Conservation (phyloP, 139 green algal species). For the Tetraselmis striata region DNA sequence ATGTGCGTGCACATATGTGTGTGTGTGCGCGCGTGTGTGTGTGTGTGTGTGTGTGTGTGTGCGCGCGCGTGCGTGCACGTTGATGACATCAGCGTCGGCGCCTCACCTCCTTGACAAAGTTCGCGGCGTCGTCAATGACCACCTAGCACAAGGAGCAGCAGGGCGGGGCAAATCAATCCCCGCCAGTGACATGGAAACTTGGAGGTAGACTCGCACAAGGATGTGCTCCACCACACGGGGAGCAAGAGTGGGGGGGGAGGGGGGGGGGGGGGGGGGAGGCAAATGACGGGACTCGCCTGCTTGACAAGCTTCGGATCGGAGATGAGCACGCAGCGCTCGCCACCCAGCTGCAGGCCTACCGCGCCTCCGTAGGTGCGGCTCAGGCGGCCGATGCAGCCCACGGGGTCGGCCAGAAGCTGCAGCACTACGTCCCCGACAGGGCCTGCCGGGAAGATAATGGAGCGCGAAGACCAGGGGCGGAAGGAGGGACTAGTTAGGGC, state of each 20-base stretch:
- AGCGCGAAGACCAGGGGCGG: background rate
- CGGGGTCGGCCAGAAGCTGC: conserved; percentile 48
- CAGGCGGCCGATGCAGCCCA: conserved; percentile 48
- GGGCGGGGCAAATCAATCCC: too few relatives aligned
- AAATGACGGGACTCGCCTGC: conserved; percentile 20
- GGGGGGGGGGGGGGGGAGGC: background rate
- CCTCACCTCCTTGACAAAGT: conserved; percentile 26
- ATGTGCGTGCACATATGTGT: background rate
- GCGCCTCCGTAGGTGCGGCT: conserved; percentile 37
- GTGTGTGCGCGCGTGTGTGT: background rate
- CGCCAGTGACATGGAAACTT: too few relatives aligned
- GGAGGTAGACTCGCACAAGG: too few relatives aligned
- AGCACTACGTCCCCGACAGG: conserved; percentile 57
- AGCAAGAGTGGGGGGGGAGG: too few relatives aligned
- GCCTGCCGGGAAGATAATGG: conserved; percentile 28
- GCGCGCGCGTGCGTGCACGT: background rate
- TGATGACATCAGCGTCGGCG: background rate
- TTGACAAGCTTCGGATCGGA: conserved; percentile 31
- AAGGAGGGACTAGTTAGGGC: background rate
- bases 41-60: background rate
- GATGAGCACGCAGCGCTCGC: conserved; percentile 72
- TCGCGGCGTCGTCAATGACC: conserved; percentile 25
- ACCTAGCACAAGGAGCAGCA: too few relatives aligned
- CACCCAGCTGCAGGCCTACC: conserved; percentile 67
- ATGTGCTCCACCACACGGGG: too few relatives aligned